These are phyloP conservation scores for Cercospora janseana DNA, from an alignment of 2,329 filamentous ascomycete species.

Conservation along the genomic window DNA sequence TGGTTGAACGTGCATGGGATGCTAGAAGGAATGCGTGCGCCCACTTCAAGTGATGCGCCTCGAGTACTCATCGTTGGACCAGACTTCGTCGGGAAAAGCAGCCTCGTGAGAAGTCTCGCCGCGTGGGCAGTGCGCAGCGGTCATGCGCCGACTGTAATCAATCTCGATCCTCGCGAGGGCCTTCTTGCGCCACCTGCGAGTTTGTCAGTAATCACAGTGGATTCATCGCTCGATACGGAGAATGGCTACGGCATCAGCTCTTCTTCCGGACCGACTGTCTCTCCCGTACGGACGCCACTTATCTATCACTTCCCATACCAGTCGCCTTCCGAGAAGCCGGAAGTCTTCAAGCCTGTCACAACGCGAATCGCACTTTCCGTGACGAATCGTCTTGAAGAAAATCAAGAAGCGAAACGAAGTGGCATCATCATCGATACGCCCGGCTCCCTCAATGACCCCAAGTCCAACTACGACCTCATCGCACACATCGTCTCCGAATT, in stretches of 20 bases:
- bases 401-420: slow-evolving; percentile 65
- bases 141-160: slow-evolving; percentile 76
- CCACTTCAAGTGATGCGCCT: slow-evolving; percentile 51
- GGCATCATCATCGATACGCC: slow-evolving; percentile 87
- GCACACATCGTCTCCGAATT: slow-evolving; percentile 73
- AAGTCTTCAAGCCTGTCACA: slow-evolving; percentile 69
- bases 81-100: slow-evolving; percentile 69
- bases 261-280: slow-evolving; percentile 81
- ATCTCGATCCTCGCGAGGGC: slow-evolving; percentile 74
- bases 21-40: slow-evolving; percentile 68
- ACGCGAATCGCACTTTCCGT: slow-evolving; percentile 76
- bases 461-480: slow-evolving; percentile 69
- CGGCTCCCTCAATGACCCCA: slow-evolving; percentile 64
- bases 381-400: slow-evolving; percentile 73
- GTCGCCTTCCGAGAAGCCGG: slow-evolving; percentile 67
- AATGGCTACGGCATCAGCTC: slow-evolving; percentile 82
- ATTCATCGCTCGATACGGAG: slow-evolving; percentile 82
- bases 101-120: slow-evolving; percentile 56
- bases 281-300: slow-evolving; percentile 87
- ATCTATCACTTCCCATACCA: slow-evolving; percentile 83
- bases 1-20: slow-evolving; percentile 87
- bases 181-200: slow-evolving; percentile 63
- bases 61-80: slow-evolving; percentile 82
- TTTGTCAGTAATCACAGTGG: slow-evolving; percentile 81
- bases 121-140: slow-evolving; percentile 80